A percentile compares a stretch with the other conserved stretches of the same genome.
Conservation (phyloP, 164 flowering plant species). For the Kalanchoe fedtschenkoi region DNA sequence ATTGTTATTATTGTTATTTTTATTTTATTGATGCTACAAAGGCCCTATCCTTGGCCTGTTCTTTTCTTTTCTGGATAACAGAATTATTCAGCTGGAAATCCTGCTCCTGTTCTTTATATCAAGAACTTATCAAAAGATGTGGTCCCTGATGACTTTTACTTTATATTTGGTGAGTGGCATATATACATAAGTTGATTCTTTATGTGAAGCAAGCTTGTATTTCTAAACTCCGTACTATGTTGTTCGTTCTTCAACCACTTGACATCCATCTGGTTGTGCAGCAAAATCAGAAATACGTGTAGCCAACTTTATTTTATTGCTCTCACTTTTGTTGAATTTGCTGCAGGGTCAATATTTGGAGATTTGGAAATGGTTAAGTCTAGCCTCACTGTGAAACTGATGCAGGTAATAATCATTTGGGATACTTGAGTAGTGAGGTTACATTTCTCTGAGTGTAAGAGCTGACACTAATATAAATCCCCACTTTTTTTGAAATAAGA, state of each 20-base stretch:
- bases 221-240: not conserved
- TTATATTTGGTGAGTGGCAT: conserved; percentile 63
- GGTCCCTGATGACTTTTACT: conserved; percentile 70
- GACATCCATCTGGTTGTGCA: not conserved
- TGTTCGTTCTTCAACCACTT: not conserved
- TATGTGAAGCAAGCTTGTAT: not conserved
- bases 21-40: not conserved
- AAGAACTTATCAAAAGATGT: conserved; percentile 95
- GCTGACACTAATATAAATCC: no score
- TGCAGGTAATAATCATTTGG: no score
- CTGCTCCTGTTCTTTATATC: conserved; percentile 68
- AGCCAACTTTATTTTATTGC: not conserved
- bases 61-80: conserved; percentile 23
- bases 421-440: no score
- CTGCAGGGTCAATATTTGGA: conserved; percentile 79
- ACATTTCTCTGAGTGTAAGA: no score
- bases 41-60: not conserved
- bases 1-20: no score
- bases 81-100: conserved; percentile 82
- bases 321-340: conserved; percentile 6
- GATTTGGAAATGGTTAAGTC: conserved; percentile 53
- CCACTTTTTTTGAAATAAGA: no score
- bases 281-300: not conserved
- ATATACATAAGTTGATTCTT: not conserved
- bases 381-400: conserved; percentile 54